Conservation (phyloP, 805 yeast species). For the Metschnikowia koreensis region DNA sequence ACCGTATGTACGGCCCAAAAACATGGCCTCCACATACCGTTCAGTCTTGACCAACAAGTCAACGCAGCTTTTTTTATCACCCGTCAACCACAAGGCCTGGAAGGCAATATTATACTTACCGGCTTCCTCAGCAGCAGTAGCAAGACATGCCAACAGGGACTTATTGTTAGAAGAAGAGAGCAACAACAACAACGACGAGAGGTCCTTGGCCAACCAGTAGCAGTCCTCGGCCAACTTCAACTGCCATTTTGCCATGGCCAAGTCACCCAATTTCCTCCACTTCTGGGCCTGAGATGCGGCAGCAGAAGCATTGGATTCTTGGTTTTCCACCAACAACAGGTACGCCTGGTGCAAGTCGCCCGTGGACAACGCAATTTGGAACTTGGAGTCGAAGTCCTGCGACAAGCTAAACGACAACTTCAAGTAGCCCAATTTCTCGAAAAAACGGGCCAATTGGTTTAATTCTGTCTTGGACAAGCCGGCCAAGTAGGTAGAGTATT, state of each 20-base stretch:
- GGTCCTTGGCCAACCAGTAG: conserved; percentile 75
- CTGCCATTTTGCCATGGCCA: conserved; percentile 75
- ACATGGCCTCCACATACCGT: conserved; percentile 79
- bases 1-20: conserved; percentile 74
- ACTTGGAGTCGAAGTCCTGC: conserved; percentile 85
- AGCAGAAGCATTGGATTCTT: conserved; percentile 49
- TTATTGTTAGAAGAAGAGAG: conserved; percentile 78
- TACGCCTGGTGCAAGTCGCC: conserved; percentile 70
- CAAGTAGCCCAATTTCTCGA: conserved; percentile 87
- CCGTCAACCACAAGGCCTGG: conserved; percentile 85
- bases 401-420: conserved; percentile 82
- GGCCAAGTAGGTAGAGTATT: conserved; percentile 49
- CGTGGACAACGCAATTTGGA: conserved; percentile 83
- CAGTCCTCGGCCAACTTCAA: conserved; percentile 77
- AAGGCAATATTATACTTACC: conserved; percentile 91
- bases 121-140: conserved; percentile 59
- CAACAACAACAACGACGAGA: conserved; percentile 75
- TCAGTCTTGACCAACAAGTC: conserved; percentile 65
- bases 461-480: conserved; percentile 64
- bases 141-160: conserved; percentile 59
- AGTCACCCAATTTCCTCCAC: conserved; percentile 92
- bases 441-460: conserved; percentile 81
- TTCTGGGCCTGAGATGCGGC: conserved; percentile 43
- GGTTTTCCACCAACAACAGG: conserved; percentile 38
- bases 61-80: conserved; percentile 63